Evolutionary conservation across 306 rosid species (phyloP), one percentile per base, ranked within the genome.

Genomic region (Gastrolobium bilobum): DNA sequence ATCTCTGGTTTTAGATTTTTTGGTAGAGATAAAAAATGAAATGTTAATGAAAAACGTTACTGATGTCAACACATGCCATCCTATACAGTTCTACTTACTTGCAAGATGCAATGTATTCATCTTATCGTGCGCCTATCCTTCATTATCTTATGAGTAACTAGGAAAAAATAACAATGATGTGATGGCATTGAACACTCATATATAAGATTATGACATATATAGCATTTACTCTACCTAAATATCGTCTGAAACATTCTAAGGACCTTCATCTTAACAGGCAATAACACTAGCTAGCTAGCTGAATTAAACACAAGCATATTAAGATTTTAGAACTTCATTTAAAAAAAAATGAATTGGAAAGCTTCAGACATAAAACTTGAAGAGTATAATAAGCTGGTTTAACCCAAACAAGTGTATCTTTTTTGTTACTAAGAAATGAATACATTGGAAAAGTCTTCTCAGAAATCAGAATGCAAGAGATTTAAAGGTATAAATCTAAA

Each of bases 381-480:
- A 10, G 11, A 54, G 53, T 20, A 29, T 20, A 29, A 1, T n/a
- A 33, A 30, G 13, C 13, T 10, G 9, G 10, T 46, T 51, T 52
- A 53, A 5, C 65, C 44, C 39, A 65, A 65, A 50, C 4, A 13
- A n/a, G 40, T 44, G 6, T 47, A 13, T 50, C 29, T 1, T 44
- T 20, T 20, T 20, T 20, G 38, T 66, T 44, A 9, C 10, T 31
- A 35, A 51, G 47, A 51, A 35, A 51, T 7, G 58, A 8, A 14
- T n/a, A 71, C 8, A 9, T 10, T 20, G 20, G 51, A 69, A 78
- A 10, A 35, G 3, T 47, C 33, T 15, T 31, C 11, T 6, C 3
- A 33, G 14, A 2, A 43, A 62, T 31, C 47, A 59, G 44, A 62
- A 74, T 74, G 48, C 5, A 59, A 53, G 52, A 54, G 44, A 73